Evolutionary conservation across 106 monocot genomes (phyloP), one percentile per base, ranked within the genome.

Genomic region (Dendrobium nobile): DNA sequence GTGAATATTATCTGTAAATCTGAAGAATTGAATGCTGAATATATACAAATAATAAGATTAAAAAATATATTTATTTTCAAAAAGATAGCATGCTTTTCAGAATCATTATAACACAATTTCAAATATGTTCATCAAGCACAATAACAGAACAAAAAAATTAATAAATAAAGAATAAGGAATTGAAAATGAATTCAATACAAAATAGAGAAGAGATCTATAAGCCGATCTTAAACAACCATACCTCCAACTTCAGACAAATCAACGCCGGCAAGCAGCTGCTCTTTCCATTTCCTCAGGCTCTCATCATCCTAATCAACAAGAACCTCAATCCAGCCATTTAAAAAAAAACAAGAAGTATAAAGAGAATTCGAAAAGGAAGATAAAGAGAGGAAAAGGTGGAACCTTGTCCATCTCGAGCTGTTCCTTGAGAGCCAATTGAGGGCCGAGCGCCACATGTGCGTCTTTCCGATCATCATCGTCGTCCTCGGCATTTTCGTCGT

Each of bases 281-380:
- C 93, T 85, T 96, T 96, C 96, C 96, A 96, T 80, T 82, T 91
- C 83, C 93, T 89, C 54, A 96, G 67, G 79, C 96, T 96, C 90
- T 96, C 96, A 82, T 96, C 96, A 83, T 95, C 95, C 92, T 95
- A 78, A 54, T 41, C 43, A 65, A 41, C 11, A 54, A 28, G 15
- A 64, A 10, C 47, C 51, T 51, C 10, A 51, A 40, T 40, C 13
- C 16, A 77, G 26, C 75, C 75, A 43, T 40, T 10, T 27, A 76
- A 33, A 28, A 72, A 7, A 16, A 4, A 82, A 79, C 19, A 43
- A 54, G 27, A 68, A 77, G 42, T 19, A 75, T 31, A 44, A 72
- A 72, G 40, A 70, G 13, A 70, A 33, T 11, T 37, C 11, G 15
- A 42, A 73, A 43, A 19, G 10, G 43, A 48, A 47, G 9, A 45